Percentiles rank a stretch among this genome's conserved stretches.
Evolutionary conservation across 768 basidiomycete genomes (phyloP).

Genomic region (Leccinum sublutescens): DNA sequence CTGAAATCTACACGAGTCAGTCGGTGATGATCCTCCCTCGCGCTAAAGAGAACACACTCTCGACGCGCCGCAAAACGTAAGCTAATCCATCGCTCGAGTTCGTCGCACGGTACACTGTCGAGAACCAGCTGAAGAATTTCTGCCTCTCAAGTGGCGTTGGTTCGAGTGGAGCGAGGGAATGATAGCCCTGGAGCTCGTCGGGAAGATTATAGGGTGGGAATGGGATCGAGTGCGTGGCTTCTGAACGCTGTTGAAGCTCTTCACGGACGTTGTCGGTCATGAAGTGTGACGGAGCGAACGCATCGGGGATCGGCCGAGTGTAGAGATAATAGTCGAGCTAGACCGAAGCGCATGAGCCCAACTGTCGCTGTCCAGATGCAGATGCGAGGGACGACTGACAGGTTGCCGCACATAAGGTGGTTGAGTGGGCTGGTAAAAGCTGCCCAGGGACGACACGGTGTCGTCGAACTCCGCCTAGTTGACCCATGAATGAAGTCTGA

Average conservation of each 20-base stretch:
- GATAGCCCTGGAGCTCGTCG: conserved; percentile 87
- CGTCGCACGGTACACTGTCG: conserved; percentile 80
- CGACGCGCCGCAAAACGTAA: conserved; percentile 80
- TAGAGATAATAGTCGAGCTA: conserved; percentile 95
- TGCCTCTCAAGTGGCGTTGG: conserved; percentile 54
- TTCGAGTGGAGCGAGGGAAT: conserved; percentile 82
- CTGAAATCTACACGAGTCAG: conserved; percentile 64
- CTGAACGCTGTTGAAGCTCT: conserved; percentile 51
- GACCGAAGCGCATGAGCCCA: not conserved
- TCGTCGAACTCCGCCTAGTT: conserved; percentile 34
- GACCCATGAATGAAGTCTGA: conserved; percentile 4
- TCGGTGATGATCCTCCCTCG: not conserved
- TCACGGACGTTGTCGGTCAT: conserved; percentile 76
- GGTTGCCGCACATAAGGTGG: conserved; percentile 65
- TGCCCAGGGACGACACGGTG: conserved; percentile 19
- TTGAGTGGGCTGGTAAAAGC: conserved; percentile 41
- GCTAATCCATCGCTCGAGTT: conserved; percentile 72
- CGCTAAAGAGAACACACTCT: conserved; percentile 52
- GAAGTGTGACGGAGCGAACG: conserved; percentile 68
- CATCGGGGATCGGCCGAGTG: conserved; percentile 61
- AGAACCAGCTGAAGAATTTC: conserved; percentile 78
- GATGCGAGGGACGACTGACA: conserved; percentile 39
- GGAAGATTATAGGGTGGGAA: conserved; percentile 61
- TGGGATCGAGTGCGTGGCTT: conserved; percentile 38
- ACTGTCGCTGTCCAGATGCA: conserved; percentile 1